Base-by-base conservation (phyloP, 148 eudicot species). In the Suaeda aralocaspica region DNA sequence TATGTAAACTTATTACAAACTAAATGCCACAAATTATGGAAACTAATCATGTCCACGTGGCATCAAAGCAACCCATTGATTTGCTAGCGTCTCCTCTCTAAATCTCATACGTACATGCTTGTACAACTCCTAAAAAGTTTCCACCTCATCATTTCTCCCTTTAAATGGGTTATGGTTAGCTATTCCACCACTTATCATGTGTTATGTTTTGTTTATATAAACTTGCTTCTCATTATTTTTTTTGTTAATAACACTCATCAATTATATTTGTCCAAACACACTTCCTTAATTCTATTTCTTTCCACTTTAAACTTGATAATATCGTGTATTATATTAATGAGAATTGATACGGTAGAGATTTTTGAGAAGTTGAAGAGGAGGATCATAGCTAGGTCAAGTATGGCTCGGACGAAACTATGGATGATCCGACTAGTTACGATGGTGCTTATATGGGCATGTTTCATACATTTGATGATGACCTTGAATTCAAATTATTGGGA, bases 401-500 rank as follows among this genome's bases (percentile, higher is more conserved):
- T 59, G 50, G 51, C 76, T 64, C 64, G 64, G n/a, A 72, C 65
- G 56, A 82, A 72, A 75, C 15, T 75, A 51, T 75, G 80, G 80
- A 57, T 71, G 67, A 48, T 73, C 12, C 68, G 82, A 64, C 62
- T 57, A 25, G 72, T 62, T 69, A 71, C 69, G 48, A 52, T 72
- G 60, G 67, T 79, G 19, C 73, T 79, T 57, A 22, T 79, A 34
- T 82, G 85, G 82, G 59, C 73, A 65, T 82, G 82, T 73, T 44
- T 59, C 10, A 66, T 73, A 57, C 80, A 82, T 52, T 52, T n/a
- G n/a, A n/a, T 82, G 56, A 77, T 68, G 63, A 59, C 75, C 22
- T 41, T 79, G 42, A 67, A 67, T 28, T n/a, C n/a, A n/a, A 70
- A 76, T 56, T 31, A 65, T 56, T 68, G 76, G 76, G 57, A 25